Evolutionary conservation across 768 basidiomycete species (phyloP), one percentile per base, ranked within the genome.

Genomic region (Amanita exitialis): DNA sequence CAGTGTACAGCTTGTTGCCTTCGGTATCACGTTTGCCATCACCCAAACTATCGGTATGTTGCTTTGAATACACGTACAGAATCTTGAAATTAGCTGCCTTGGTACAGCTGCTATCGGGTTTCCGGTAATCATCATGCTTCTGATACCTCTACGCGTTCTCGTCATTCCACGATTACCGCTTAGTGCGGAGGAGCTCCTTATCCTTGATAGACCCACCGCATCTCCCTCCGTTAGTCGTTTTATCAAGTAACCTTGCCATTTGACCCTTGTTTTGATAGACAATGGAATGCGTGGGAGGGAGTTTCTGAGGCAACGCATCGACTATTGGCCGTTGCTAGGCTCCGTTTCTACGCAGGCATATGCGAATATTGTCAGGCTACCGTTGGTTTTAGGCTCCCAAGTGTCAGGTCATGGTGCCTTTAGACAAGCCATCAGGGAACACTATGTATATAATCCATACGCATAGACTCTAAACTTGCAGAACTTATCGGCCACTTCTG

Each of bases 181-280:
- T 62, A 84, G 83, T 0, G 59, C 64, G 3, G 86, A 86, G 54
- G 94, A 96, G 60, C 67, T 98, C 35, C 72, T 71, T 2, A 83
- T 92, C 18, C 74, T 97, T n/a, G 94, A 96, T 62, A 85, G 88
- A 2, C 88, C 91, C 0, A 86, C 89, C 0, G 93, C 94, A 9
- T 90, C 88, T 12, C 76, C 81, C n/a, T 88, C 87, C 57, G 86
- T 90, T 59, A 71, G 87, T 79, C 5, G 38, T 55, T 41, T 41
- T 21, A 25, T 4, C 27, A n/a, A 4, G 15, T 15, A 13, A n/a
- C 15, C 36, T 23, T 27, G n/a, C 15, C 36, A 10, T 12, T 9
- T 21, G 35, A 35, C 8, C 2, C 21, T 35, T 34, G 10, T 12
- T 21, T 34, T 34, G 12, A 32, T 52, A 61, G 60, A 62, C 60